Base-by-base conservation (phyloP, 176 grass and related monocot genomes). In the Oryza brachyantha region DNA sequence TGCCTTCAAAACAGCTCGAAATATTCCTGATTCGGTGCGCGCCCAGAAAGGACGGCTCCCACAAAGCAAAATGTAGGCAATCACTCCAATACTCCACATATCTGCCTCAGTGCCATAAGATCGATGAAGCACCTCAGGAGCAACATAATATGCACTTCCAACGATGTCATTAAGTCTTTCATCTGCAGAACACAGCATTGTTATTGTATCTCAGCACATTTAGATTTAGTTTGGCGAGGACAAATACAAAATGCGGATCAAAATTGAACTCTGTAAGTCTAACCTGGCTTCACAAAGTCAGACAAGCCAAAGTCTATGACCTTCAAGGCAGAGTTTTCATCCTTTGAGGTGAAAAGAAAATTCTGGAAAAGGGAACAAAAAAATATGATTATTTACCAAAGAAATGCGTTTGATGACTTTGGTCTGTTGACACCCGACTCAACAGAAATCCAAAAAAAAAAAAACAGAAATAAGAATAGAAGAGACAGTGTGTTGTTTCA, bases 81-180 rank as follows among this genome's bases (percentile, higher is more conserved):
- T 99, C 76, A 99, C 96, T 77, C 96, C 96, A 60, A 99, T 81
- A 73, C 96, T 99, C 96, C 96, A 99, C 96, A 99, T 99, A 79
- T 99, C 96, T 43, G 88, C 96, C 83, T 99, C 96, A 12, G 92
- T 91, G 64, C 92, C 90, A 79, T 99, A 99, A 54, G 90, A 86
- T 85, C 96, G 66, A 75, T 96, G 96, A 36, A 99, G 96, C 41
- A 99, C 96, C 86, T 99, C 96, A 1, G 96, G 96, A 85, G 96
- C 96, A 67, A 99, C 96, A 52, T 99, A 99, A 62, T 99, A 99
- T 3, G 96, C 96, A 71, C 96, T 99, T 79, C 96, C 96, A 5
- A 99, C 96, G 69, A 99, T 99, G 81, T 99, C 96, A 65, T 96
- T 99, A 40, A 99, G 90, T 61, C 96, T 93, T 88, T 99, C 96